A percentile compares a stretch with the other conserved stretches of the same genome.
Conservation (phyloP, 768 basidiomycete species). For the Leccinum disarticulatum region DNA sequence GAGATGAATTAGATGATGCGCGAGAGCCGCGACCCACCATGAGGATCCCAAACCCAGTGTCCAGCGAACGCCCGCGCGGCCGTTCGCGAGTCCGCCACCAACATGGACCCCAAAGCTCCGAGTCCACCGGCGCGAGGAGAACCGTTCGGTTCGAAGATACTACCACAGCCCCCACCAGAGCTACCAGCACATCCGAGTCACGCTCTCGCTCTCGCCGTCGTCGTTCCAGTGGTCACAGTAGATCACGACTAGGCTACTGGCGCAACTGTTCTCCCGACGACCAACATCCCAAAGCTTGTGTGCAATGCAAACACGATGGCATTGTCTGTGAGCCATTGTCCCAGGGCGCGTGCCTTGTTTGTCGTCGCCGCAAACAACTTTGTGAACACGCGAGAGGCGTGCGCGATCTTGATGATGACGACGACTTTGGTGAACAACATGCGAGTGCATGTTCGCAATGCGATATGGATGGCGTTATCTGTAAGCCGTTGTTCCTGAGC, state of each 20-base stretch:
- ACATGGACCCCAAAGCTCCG: neutral
- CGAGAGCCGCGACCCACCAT: neutral
- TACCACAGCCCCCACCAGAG: neutral
- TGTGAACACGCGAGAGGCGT: neutral
- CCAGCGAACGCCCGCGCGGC: neutral
- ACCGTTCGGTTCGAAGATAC: neutral
- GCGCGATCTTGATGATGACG: neutral
- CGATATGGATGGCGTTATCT: neutral
- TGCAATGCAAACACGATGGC: neutral
- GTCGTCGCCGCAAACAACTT: neutral
- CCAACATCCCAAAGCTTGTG: neutral
- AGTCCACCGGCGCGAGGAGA: neutral
- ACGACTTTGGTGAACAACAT: neutral
- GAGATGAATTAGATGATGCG: too few species aligned
- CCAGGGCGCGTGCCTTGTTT: neutral
- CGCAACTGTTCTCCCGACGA: neutral
- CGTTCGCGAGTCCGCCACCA: neutral
- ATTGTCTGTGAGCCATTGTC: neutral
- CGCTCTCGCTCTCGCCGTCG: neutral
- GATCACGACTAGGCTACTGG: neutral
- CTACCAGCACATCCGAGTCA: too few species aligned
- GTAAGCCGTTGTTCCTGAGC: neutral
- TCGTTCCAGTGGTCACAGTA: neutral
- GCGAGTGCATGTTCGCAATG: neutral
- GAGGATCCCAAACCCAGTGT: neutral